Base-by-base conservation (phyloP, 805 yeast genomes). In the Pichia cabralensis region DNA sequence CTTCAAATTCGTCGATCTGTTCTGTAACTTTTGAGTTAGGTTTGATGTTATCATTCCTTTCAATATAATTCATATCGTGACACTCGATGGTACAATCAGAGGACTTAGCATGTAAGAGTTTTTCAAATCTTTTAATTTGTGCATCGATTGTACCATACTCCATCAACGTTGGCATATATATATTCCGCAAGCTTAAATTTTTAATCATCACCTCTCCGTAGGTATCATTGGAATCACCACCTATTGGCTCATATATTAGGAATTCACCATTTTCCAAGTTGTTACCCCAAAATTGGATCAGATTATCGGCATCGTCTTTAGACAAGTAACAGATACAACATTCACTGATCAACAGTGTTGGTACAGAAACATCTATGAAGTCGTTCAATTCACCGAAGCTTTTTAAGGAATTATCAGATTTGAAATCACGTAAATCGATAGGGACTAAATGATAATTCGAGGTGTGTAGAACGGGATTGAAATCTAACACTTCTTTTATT, bases 1-100 rank as follows among this genome's bases (percentile, higher is more conserved):
- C 94, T 53, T 81, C 94, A 5, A 78, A 53, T 52, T 81, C 94
- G 52, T 81, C 94, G 15, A 82, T 61, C 43, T 80, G 57, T 52
- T 82, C 92, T 36, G 64, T 61, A 1, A 80, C 65, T 21, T 80
- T 48, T 8, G 43, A 47, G 16, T 55, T 46, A 0, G 25, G 31
- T 8, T 42, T 41, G 3, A 74, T 52, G 81, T 83, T 76, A n/a
- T n/a, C n/a, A 20, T 49, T 33, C 14, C 41, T 43, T 50, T 54
- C 52, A 11, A 61, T 47, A 36, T 36, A 53, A 35, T 67, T 61
- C 47, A 79, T 56, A 43, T 72, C 74, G 0, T 73, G 68, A 5
- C 69, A 56, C 11, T 26, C 28, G 10, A 26, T 10, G 13, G 13
- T 9, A 22, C 17, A 58, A 49, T 0, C 59, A 13, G 26, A 22